These are phyloP conservation scores for Penicillium sp. DNA, from an alignment of 2,329 filamentous ascomycete species.

Conservation along the genomic window DNA sequence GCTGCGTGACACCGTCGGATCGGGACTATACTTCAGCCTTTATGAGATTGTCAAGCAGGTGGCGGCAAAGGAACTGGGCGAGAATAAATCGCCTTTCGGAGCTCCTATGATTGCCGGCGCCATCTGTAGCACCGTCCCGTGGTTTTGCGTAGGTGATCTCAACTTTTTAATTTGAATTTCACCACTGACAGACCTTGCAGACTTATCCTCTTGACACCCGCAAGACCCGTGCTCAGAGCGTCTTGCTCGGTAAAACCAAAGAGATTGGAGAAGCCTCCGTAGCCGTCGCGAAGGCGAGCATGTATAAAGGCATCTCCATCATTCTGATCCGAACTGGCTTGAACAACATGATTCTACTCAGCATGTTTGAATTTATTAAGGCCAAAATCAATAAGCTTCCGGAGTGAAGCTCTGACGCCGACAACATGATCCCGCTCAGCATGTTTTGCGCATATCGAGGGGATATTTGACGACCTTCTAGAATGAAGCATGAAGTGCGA, in stretches of 20 bases:
- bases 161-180: not conserved
- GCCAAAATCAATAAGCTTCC: constrained; percentile 44
- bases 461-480: not conserved
- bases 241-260: constrained; percentile 44
- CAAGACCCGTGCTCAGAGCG: constrained; percentile 51
- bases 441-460: not conserved
- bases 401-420: not conserved
- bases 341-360: constrained; percentile 52
- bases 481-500: not conserved
- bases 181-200: constrained; percentile 24
- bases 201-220: constrained; percentile 51
- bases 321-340: constrained; percentile 48
- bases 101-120: constrained; percentile 48
- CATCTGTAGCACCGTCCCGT: constrained; percentile 49
- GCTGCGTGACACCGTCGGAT: constrained; percentile 47
- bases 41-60: constrained; percentile 51
- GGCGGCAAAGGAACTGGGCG: constrained; percentile 45
- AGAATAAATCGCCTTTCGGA: constrained; percentile 45
- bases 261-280: constrained; percentile 43
- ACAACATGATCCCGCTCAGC: not conserved
- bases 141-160: constrained; percentile 42
- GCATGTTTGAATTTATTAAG: constrained; percentile 49
- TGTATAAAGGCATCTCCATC: constrained; percentile 52
- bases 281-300: constrained; percentile 44
- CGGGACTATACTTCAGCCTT: constrained; percentile 49